Base-by-base conservation (phyloP, 306 rosid genomes). In the Dalbergia cochinchinensis region DNA sequence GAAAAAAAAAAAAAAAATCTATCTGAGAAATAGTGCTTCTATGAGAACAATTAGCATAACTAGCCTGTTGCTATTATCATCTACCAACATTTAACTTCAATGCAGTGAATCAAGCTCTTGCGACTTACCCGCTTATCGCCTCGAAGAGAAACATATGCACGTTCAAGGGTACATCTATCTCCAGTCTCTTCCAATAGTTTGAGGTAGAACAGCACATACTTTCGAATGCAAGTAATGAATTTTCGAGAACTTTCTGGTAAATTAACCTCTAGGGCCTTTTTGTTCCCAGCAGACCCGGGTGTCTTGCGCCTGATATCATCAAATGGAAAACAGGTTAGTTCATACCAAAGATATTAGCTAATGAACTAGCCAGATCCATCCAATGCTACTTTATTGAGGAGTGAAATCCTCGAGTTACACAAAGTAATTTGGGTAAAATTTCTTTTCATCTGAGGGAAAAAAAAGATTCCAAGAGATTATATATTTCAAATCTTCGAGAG, bases 201-300 rank as follows among this genome's bases (percentile, higher is more conserved):
- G 91, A 94, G 91, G 83, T 94, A 94, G 86, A 94, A 91, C 64
- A 91, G 77, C 78, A 92, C 82, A 84, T 94, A 94, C 88, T 94
- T 94, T 59, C 97, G 87, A 67, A 94, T 94, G 84, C 99, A 94
- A 73, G 99, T 94, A 83, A 94, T 94, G 85, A 94, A 94, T 77
- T 94, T 94, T 73, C 99, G 89, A 62, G 99, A 94, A 84, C 97
- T 94, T 81, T 94, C 99, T 35, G 99, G 97, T 82, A 92, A 89
- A 80, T 94, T 94, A 79, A 94, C 99, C 85, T 94, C 97, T 26
- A 94, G 97, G 84, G 75, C 54, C 71, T 85, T 94, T 77, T 86
- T 92, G 82, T 80, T 88, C 64, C 97, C 97, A 61, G 95, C 81
- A 47, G 92, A 51, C 69, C 95, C 92, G 7, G 92, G 99, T 50